phyloP scores from a whole-genome alignment of 2,329 filamentous ascomycete genomes.

The Colletotrichum sp. region DNA sequence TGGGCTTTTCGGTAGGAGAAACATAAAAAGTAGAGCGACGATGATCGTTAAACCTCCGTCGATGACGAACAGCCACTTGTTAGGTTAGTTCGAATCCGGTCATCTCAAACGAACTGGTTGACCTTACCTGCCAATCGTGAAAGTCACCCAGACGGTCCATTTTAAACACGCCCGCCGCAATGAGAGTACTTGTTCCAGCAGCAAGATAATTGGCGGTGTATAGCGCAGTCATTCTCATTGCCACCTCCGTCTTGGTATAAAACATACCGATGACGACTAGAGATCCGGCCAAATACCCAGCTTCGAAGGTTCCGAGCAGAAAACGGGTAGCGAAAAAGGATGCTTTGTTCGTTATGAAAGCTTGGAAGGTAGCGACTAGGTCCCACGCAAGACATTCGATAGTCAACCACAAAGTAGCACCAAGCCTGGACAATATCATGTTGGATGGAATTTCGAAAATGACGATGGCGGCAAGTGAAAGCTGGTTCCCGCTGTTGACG shows the following conservation, averaged over 20 bases:
- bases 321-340: not conserved
- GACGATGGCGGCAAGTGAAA: not conserved
- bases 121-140: not conserved
- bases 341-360: not conserved
- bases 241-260: not conserved
- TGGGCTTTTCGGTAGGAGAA: not conserved
- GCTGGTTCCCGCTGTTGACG: not conserved
- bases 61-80: not conserved
- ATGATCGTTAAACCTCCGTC: not conserved
- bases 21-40: not conserved
- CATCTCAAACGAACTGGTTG: not conserved
- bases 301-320: not conserved
- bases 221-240: not conserved
- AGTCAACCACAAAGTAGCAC: not conserved
- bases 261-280: not conserved
- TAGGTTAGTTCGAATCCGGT: not conserved
- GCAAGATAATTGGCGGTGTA: not conserved
- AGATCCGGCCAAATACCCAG: not conserved
- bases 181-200: not conserved
- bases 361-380: not conserved
- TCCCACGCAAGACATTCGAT: not conserved
- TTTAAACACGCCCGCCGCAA: not conserved
- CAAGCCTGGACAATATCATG: not conserved
- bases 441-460: constrained; percentile 3
- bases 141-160: not conserved